Evolutionary conservation across 2,329 filamentous ascomycete species (phyloP).

Genomic region (Alternaria longipes): DNA sequence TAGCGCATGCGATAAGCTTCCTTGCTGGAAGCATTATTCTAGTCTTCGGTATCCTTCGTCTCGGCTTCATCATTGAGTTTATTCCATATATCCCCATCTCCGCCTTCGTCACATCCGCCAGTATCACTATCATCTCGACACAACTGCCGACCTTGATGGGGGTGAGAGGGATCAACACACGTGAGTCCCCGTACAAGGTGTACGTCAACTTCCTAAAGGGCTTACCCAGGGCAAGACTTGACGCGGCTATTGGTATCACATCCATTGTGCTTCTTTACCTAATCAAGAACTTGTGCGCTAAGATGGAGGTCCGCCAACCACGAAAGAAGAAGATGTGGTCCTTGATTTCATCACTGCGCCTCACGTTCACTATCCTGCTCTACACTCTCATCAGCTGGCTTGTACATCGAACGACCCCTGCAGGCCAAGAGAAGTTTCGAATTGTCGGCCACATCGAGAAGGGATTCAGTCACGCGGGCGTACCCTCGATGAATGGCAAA

Average conservation of each 20-base stretch:
- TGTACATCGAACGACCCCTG: conserved; percentile 64
- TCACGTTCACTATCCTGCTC: conserved; percentile 85
- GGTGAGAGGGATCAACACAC: conserved; percentile 75
- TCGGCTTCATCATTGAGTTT: conserved; percentile 91
- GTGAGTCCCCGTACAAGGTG: conserved; percentile 80
- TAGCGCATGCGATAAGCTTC: conserved; percentile 81
- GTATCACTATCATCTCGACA: conserved; percentile 84
- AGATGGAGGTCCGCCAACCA: conserved; percentile 72
- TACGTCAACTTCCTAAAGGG: conserved; percentile 83
- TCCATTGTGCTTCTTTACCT: conserved; percentile 80
- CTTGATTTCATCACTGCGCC: conserved; percentile 86
- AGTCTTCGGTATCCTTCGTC: conserved; percentile 78
- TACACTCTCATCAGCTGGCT: conserved; percentile 91
- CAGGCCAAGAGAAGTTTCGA: conserved; percentile 63
- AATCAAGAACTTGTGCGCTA: conserved; percentile 64
- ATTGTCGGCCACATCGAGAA: conserved; percentile 80
- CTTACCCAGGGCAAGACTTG: conserved; percentile 72
- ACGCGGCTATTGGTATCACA: conserved; percentile 88
- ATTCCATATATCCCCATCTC: conserved; percentile 91
- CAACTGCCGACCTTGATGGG: conserved; percentile 85
- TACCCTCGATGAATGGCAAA: conserved; percentile 70
- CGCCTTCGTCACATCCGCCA: conserved; percentile 96
- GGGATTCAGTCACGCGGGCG: conserved; percentile 80
- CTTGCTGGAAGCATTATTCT: conserved; percentile 80
- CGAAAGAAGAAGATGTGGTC: conserved; percentile 76